Percentiles rank a stretch among this genome's conserved stretches.
phyloP scores from a whole-genome alignment of 768 basidiomycete species.

The Russula sp. region DNA sequence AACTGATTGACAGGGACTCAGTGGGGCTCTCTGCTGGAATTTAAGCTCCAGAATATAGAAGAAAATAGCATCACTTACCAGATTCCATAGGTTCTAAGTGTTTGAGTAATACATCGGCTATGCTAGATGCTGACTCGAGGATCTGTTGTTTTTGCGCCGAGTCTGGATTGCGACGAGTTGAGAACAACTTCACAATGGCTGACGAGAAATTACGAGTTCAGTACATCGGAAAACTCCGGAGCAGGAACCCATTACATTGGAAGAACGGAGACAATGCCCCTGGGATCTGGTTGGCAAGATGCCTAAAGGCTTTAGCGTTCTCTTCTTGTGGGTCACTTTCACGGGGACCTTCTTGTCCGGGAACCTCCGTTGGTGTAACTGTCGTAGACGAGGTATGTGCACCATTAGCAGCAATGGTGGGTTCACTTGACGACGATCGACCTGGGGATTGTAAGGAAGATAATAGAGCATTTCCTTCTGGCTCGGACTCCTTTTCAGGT shows the following conservation, averaged over 20 bases:
- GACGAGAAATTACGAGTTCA: slow-evolving; percentile 1
- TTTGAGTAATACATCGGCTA: slow-evolving; percentile 67
- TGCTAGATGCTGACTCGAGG: slow-evolving; percentile 50
- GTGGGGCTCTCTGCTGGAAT: slow-evolving; percentile 23
- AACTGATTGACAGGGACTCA: slow-evolving; percentile 38
- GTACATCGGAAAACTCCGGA: neutral
- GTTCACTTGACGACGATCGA: slow-evolving; percentile 27
- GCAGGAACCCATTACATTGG: slow-evolving; percentile 50
- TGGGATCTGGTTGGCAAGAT: slow-evolving; percentile 72
- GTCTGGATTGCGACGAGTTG: slow-evolving; percentile 73
- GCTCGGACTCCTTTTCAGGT: slow-evolving; percentile 30
- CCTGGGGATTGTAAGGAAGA: slow-evolving; percentile 44
- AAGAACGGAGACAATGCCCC: slow-evolving; percentile 74
- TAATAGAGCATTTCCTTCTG: slow-evolving; percentile 35
- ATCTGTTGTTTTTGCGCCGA: slow-evolving; percentile 71
- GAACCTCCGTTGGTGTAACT: slow-evolving; percentile 21
- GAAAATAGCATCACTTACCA: slow-evolving; percentile 37
- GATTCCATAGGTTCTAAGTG: slow-evolving; percentile 51
- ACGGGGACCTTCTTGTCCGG: slow-evolving; percentile 25
- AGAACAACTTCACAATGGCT: slow-evolving; percentile 87
- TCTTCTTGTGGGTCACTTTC: slow-evolving; percentile 45
- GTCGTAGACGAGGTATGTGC: slow-evolving; percentile 17
- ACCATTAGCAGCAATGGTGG: slow-evolving; percentile 21
- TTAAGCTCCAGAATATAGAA: neutral
- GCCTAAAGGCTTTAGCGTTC: slow-evolving; percentile 72